Evolutionary conservation across 78 protist genomes (phyloP).

Genomic region (Dictyostelium intermedium): DNA sequence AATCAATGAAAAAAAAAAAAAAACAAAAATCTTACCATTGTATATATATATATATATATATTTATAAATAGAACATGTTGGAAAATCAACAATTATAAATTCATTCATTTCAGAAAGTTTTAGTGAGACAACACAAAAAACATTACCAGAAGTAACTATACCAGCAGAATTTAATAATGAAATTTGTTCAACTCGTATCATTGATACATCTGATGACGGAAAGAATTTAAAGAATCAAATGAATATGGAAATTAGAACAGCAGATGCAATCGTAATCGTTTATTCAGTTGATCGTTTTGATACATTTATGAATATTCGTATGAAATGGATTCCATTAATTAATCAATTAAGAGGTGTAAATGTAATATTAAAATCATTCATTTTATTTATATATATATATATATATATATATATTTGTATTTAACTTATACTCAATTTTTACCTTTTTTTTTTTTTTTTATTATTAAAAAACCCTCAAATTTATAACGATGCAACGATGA

Average conservation of each 20-base stretch:
- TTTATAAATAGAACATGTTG: slow-evolving; percentile 22
- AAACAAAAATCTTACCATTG: background rate
- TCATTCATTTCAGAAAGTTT: slow-evolving; percentile 22
- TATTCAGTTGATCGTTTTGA: slow-evolving; percentile 28
- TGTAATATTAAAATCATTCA: background rate
- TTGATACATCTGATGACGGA: slow-evolving; percentile 44
- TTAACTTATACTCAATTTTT: background rate
- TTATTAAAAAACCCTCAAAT: no score
- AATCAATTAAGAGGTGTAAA: slow-evolving; percentile 24
- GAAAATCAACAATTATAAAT: slow-evolving; percentile 40
- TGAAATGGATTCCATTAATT: slow-evolving; percentile 58
- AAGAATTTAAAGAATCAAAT: slow-evolving; percentile 8
- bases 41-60: no score
- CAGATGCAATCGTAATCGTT: slow-evolving; percentile 39
- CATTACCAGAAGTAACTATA: slow-evolving; percentile 46
- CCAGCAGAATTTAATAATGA: slow-evolving; percentile 13
- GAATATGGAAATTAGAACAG: slow-evolving; percentile 25
- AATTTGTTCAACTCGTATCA: slow-evolving; percentile 10
- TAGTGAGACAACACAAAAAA: background rate
- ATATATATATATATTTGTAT: no score
- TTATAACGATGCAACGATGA: no score
- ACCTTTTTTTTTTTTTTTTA: no score
- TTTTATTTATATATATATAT: background rate
- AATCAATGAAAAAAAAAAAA: background rate
- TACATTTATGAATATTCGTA: slow-evolving; percentile 41